These are phyloP conservation scores for Taiwanofungus camphoratus DNA, from an alignment of 1,284 basidiomycete genomes.

Conservation along the genomic window DNA sequence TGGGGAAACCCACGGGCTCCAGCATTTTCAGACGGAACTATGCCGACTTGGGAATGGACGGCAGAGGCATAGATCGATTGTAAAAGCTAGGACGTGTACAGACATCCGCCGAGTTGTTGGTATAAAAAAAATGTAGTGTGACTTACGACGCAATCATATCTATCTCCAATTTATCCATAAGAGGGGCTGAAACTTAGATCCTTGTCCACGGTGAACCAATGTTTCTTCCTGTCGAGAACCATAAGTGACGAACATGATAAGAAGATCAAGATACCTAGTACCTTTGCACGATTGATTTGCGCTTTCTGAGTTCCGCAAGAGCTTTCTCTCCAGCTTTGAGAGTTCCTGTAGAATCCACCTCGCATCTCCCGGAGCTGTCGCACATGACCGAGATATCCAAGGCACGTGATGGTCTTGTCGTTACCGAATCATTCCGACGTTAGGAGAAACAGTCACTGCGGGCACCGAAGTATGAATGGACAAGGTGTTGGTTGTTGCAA, in stretches of 20 bases:
- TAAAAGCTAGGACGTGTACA: too few species aligned
- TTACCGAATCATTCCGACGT: too few species aligned
- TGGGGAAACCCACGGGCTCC: neutral
- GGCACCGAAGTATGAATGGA: too few species aligned
- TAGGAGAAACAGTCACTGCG: too few species aligned
- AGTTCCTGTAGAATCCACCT: conserved; percentile 71
- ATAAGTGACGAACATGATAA: conserved; percentile 8
- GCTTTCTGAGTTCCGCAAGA: conserved; percentile 84
- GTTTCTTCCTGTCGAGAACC: conserved; percentile 68
- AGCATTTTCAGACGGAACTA: neutral
- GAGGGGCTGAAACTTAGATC: conserved; percentile 88
- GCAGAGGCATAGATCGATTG: too few species aligned
- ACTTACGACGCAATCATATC: too few species aligned
- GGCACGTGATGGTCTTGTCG: too few species aligned
- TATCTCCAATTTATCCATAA: conserved; percentile 94
- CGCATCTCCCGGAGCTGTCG: too few species aligned
- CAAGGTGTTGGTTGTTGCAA: too few species aligned
- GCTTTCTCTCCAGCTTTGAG: conserved; percentile 72
- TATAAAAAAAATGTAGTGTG: too few species aligned
- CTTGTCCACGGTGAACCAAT: conserved; percentile 91
- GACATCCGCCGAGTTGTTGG: too few species aligned
- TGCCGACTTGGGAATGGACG: neutral
- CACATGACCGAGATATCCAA: too few species aligned
- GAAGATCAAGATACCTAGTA: conserved; percentile 24
- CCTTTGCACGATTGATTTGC: conserved; percentile 81